Evolutionary conservation across 2,329 filamentous ascomycete genomes (phyloP).

Genomic region (Colletotrichum sp.): DNA sequence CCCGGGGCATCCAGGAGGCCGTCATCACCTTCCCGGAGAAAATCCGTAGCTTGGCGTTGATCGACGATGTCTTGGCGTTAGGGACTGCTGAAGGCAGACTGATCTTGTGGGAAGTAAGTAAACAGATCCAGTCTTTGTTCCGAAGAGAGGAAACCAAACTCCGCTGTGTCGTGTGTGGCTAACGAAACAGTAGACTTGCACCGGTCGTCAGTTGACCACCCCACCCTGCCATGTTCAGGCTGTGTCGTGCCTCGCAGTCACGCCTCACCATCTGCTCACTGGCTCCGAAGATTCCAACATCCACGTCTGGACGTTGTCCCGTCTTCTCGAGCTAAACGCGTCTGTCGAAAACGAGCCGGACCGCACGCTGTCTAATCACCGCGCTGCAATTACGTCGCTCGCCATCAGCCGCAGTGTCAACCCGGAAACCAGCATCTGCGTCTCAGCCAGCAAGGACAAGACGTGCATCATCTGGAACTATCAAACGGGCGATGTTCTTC

Average conservation of each 20-base stretch:
- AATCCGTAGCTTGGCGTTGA: conserved; percentile 78
- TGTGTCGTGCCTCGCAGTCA: conserved; percentile 77
- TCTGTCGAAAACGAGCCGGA: conserved; percentile 70
- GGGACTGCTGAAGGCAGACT: conserved; percentile 87
- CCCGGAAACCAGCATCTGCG: conserved; percentile 76
- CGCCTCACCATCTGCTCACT: conserved; percentile 75
- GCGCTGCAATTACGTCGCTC: conserved; percentile 73
- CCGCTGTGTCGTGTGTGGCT: conserved; percentile 23
- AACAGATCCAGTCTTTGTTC: conserved; percentile 20
- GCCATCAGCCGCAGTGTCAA: conserved; percentile 69
- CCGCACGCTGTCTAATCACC: conserved; percentile 78
- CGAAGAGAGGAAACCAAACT: not conserved
- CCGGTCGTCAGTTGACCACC: conserved; percentile 78
- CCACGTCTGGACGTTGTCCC: conserved; percentile 86
- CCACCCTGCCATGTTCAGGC: conserved; percentile 80
- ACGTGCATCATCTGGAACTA: conserved; percentile 96
- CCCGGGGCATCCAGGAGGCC: conserved; percentile 86
- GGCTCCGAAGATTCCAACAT: conserved; percentile 88
- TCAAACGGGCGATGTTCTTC: conserved; percentile 74
- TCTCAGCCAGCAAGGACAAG: conserved; percentile 85
- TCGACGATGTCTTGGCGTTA: conserved; percentile 74
- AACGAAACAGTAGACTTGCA: conserved; percentile 61
- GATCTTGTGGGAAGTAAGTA: conserved; percentile 87
- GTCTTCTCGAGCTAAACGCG: conserved; percentile 67
- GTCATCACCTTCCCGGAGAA: conserved; percentile 87